Conservation (phyloP, 768 basidiomycete genomes). For the Calocera cornea region DNA sequence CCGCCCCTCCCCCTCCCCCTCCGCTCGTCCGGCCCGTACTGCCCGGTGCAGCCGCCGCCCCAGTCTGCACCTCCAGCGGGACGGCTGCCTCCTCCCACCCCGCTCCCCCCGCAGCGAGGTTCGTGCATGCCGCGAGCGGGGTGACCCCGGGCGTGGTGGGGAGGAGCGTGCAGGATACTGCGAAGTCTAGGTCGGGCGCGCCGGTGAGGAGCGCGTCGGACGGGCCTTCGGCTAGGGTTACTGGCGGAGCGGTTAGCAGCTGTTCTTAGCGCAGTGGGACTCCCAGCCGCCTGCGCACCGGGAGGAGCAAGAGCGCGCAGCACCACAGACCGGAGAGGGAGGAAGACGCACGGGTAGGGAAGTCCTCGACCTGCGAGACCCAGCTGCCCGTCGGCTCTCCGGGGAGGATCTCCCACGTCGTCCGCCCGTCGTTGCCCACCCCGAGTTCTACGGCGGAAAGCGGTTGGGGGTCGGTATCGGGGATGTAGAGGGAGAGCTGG, state of each 20-base stretch:
- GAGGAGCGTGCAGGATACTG: neutral
- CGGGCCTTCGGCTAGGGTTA: slow-evolving; percentile 35
- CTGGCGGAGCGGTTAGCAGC: slow-evolving; percentile 16
- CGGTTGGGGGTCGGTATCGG: slow-evolving; percentile 34
- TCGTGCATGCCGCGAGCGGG: neutral
- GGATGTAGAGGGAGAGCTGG: slow-evolving; percentile 31
- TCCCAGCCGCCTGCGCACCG: no score
- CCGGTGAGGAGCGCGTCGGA: slow-evolving; percentile 30
- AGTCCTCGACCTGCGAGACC: slow-evolving; percentile 29
- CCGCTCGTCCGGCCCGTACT: neutral
- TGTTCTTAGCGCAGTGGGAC: no score
- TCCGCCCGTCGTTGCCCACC: slow-evolving; percentile 30
- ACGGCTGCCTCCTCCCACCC: neutral
- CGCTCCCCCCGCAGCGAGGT: neutral
- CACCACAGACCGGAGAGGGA: neutral
- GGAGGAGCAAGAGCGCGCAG: neutral
- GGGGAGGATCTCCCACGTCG: slow-evolving; percentile 31
- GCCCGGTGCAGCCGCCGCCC: neutral
- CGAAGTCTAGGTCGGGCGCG: slow-evolving; percentile 9
- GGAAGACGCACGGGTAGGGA: slow-evolving; percentile 8
- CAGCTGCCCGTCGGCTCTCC: slow-evolving; percentile 26
- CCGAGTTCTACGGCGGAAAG: slow-evolving; percentile 33
- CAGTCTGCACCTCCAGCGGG: neutral
- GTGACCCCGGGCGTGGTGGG: neutral
- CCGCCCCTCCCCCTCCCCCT: neutral